Evolutionary conservation across 495 filamentous ascomycete genomes (phyloP).

Genomic region (Tetracladium marchalianum): DNA sequence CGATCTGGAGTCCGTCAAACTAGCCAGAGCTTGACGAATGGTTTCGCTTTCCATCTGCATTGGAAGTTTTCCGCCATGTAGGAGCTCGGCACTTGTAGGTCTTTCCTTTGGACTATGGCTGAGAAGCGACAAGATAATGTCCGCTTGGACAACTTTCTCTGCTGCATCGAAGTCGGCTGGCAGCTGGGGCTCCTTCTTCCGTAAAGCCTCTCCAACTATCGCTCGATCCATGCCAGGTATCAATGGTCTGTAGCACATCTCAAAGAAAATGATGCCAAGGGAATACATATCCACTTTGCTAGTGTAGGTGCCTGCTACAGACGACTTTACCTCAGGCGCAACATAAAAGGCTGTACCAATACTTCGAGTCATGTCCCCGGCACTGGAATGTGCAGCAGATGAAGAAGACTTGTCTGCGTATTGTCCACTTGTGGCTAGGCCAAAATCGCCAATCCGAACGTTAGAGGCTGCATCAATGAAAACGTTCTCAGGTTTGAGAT

Average conservation of each 20-base stretch:
- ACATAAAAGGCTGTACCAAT: slow-evolving; percentile 94
- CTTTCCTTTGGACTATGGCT: slow-evolving; percentile 72
- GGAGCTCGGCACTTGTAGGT: slow-evolving; percentile 75
- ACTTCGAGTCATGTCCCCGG: slow-evolving; percentile 60
- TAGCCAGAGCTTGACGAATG: slow-evolving; percentile 69
- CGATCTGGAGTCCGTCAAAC: slow-evolving; percentile 69
- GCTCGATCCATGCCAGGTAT: slow-evolving; percentile 85
- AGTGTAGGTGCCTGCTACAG: slow-evolving; percentile 64
- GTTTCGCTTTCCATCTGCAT: slow-evolving; percentile 88
- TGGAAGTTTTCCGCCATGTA: slow-evolving; percentile 80
- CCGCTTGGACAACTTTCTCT: slow-evolving; percentile 61
- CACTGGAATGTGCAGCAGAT: slow-evolving; percentile 40
- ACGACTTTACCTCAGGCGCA: slow-evolving; percentile 76
- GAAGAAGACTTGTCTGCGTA: slow-evolving; percentile 61
- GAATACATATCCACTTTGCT: slow-evolving; percentile 99
- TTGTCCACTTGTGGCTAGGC: slow-evolving; percentile 82
- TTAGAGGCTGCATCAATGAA: slow-evolving; percentile 88
- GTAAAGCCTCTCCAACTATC: slow-evolving; percentile 57
- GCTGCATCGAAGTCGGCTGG: slow-evolving; percentile 66
- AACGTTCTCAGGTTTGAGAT: slow-evolving; percentile 96
- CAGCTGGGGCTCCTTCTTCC: slow-evolving; percentile 55
- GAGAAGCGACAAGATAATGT: slow-evolving; percentile 71
- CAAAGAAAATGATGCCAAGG: slow-evolving; percentile 93
- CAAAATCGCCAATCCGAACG: slow-evolving; percentile 94
- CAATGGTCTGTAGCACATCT: slow-evolving; percentile 75